These are phyloP conservation scores for Pelargonium exstipulatum DNA, from an alignment of 441 rosid genomes.

Conservation along the genomic window DNA sequence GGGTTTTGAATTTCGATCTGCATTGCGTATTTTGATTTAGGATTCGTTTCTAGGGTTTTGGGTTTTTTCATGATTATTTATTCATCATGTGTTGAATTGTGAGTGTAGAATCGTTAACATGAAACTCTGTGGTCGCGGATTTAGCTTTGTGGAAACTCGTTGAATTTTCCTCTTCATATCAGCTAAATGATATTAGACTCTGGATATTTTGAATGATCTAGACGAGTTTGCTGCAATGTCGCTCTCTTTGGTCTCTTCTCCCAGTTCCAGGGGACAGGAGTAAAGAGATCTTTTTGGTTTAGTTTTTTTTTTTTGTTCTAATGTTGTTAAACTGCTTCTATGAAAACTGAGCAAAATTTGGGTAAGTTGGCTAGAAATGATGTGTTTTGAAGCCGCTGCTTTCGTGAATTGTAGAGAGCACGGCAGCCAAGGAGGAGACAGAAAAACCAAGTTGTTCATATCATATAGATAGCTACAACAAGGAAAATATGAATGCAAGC, in stretches of 20 bases:
- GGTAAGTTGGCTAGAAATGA: slow-evolving; percentile 6
- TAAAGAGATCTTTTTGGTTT: slow-evolving; percentile 2
- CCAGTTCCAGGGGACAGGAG: neutral
- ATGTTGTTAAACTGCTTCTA: neutral
- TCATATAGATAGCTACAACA: slow-evolving; percentile 27
- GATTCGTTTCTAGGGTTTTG: slow-evolving; percentile 10
- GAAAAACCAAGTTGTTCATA: slow-evolving; percentile 23
- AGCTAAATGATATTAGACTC: neutral
- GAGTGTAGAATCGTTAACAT: neutral
- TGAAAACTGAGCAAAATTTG: neutral
- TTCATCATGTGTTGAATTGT: too few relatives aligned
- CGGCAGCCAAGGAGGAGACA: slow-evolving; percentile 18
- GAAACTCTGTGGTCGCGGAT: neutral
- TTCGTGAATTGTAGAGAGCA: slow-evolving; percentile 28
- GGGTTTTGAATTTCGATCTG: slow-evolving; percentile 13
- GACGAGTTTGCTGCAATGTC: neutral
- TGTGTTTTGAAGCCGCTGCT: neutral
- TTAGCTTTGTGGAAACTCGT: neutral
- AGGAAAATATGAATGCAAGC: slow-evolving; percentile 41
- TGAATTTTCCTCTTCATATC: neutral
- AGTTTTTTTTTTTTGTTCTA: neutral
- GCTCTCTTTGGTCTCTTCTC: neutral
- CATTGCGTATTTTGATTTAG: neutral
- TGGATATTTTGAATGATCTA: neutral
- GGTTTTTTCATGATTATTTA: neutral